These are phyloP conservation scores for Claviceps humidiphila DNA, from an alignment of 2,329 filamentous ascomycete genomes.

Conservation along the genomic window DNA sequence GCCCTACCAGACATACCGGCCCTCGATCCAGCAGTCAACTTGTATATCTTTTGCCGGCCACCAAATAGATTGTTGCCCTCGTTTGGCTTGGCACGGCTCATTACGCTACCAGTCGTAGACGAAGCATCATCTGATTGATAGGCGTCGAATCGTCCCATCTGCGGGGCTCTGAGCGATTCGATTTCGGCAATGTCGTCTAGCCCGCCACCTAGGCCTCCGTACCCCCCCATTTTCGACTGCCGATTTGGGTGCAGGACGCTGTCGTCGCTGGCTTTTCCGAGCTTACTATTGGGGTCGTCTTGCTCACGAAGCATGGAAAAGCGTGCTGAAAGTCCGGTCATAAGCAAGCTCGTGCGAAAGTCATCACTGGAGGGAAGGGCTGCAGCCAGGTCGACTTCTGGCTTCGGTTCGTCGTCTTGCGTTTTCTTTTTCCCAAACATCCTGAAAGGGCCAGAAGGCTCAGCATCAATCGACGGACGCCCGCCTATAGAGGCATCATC, in stretches of 20 bases:
- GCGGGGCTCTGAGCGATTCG: slow-evolving; percentile 58
- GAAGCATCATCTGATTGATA: slow-evolving; percentile 61
- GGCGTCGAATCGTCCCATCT: slow-evolving; percentile 49
- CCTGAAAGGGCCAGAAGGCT: slow-evolving; percentile 37
- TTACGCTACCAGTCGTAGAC: slow-evolving; percentile 54
- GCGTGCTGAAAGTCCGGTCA: slow-evolving; percentile 86
- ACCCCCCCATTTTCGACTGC: slow-evolving; percentile 64
- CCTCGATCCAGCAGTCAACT: slow-evolving; percentile 48
- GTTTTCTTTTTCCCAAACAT: slow-evolving; percentile 45
- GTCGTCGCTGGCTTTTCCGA: slow-evolving; percentile 91
- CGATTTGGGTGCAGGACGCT: slow-evolving; percentile 77
- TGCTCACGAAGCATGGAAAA: slow-evolving; percentile 97
- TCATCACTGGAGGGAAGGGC: slow-evolving; percentile 75
- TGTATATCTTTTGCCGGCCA: slow-evolving; percentile 90
- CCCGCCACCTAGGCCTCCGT: slow-evolving; percentile 38
- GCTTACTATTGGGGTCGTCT: slow-evolving; percentile 75
- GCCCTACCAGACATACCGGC: slow-evolving; percentile 52
- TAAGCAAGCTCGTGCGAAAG: slow-evolving; percentile 88
- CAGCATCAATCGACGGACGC: slow-evolving; percentile 41
- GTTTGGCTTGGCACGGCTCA: slow-evolving; percentile 66
- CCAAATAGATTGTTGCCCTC: slow-evolving; percentile 93
- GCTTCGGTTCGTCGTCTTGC: slow-evolving; percentile 43
- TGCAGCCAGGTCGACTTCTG: slow-evolving; percentile 56
- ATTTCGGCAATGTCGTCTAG: slow-evolving; percentile 85
- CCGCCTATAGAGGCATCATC: slow-evolving; percentile 35